Evolutionary conservation across 1,284 basidiomycete species (phyloP), one percentile per base, ranked within the genome.

Genomic region (Filobasidium uniguttulatum): DNA sequence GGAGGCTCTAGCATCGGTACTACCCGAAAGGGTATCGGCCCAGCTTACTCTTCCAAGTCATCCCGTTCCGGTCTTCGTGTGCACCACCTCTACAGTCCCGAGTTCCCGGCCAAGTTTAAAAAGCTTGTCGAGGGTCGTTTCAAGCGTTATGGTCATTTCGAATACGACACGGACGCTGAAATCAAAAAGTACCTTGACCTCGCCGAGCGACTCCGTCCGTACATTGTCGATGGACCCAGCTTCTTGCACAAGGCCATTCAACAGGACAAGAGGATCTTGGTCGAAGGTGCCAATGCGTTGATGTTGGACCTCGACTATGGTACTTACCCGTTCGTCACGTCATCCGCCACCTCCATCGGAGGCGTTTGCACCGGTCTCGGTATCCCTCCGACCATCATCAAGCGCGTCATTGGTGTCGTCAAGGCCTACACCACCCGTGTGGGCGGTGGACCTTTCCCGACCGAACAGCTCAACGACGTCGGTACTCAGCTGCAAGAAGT

Each of bases 291-390:
- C 48, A 98, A 98, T 64, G 93, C 93, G 2, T 74, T 97, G 56
- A 96, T 98, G 91, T 82, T 98, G 57, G 94, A 98, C 65, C 74
- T 98, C 59, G 93, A 98, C 72, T 93, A 88, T 65, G 93, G 93
- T 38, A 98, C 93, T 3, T 97, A 97, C 67, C 93, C 93, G 1
- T 98, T 79, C 69, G 93, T 98, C 57, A 98, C 93, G 1, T 91
- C 86, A 17, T 91, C 88, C 3, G 82, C 85, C 19, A 97, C 93
- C 4, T 76, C 82, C 41, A 85, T 97, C 55, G 93, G 93, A 41
- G 93, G 75, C 55, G 90, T 97, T 25, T 88, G 87, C 71, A 97
- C 91, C 23, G 93, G 93, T 47, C 80, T 98, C 36, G 93, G 90
- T 50, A 83, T 98, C 53, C 90, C 93, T 5, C 89, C 93, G 3